Base-by-base conservation (phyloP, 352 stramenopile species). In the Phytophthora colocasiae region DNA sequence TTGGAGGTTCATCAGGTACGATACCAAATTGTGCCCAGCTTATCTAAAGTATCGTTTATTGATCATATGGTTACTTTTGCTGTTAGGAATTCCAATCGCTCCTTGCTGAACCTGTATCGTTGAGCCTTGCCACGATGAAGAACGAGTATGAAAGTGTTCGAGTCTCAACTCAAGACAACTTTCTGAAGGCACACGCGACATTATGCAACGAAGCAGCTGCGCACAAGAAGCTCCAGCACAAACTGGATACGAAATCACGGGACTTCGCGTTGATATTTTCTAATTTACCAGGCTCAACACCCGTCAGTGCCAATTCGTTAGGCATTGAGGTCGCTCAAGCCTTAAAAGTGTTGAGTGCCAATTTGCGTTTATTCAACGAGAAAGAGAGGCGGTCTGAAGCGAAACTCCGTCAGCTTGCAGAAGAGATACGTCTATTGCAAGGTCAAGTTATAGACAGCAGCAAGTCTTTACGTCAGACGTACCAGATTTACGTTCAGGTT, bases 71-170 rank as follows among this genome's bases (percentile, higher is more conserved):
- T 22, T 22, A 1, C 22, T 22, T 4, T 58, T 50, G 7, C 48
- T 24, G 31, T 24, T 43, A 92, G 71, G 87, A 95, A 77, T 95
- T 92, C 31, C 74, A 78, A n/a, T 93, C 85, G 1, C 38, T 95
- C 14, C 58, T 95, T 11, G 71, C 81, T 1, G 87, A 95, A 39
- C 85, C 87, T 10, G 85, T 93, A 14, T 66, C 81, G 8, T 55
- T 95, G 34, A 92, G 83, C 41, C 71, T 95, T 44, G 67, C 71
- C 15, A 92, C 81, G 24, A 95, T 95, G 85, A 90, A 89, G 45
- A 81, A 77, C 43, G 85, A 95, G 26, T 95, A 95, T 36, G 85
- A 92, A 56, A 83, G 64, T 29, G 72, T 83, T 19, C 71, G 81
- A 22, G 53, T 61, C 0, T 68, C 69, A n/a, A 84, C 80, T 11